Evolutionary conservation across 805 yeast species (phyloP).

Genomic region (Starmerella bombicola): DNA sequence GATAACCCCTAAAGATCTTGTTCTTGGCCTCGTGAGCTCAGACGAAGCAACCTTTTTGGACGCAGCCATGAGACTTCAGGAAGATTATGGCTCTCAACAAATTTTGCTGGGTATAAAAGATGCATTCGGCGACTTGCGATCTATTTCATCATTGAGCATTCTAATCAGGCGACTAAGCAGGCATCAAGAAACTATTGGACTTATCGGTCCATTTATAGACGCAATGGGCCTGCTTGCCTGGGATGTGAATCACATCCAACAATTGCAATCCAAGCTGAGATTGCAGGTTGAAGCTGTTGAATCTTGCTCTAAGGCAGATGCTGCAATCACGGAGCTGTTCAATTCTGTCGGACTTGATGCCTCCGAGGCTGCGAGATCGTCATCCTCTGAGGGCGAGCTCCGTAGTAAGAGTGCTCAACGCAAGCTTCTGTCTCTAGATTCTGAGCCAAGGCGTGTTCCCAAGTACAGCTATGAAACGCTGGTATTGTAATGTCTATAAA

Average conservation of each 20-base stretch:
- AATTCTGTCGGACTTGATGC: conserved; percentile 21
- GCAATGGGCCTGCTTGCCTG: conserved; percentile 62
- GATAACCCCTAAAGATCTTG: conserved; percentile 49
- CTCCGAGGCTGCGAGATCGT: too few relatives aligned
- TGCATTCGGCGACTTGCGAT: conserved; percentile 17
- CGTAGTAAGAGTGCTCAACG: conserved; percentile 6
- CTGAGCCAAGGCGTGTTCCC: conserved; percentile 22
- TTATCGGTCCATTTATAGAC: conserved; percentile 56
- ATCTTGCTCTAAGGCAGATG: conserved; percentile 18
- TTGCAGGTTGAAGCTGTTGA: conserved; percentile 35
- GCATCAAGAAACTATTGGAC: conserved; percentile 43
- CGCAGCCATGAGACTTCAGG: conserved; percentile 50
- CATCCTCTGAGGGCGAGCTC: conserved; percentile 18
- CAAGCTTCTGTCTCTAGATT: background rate
- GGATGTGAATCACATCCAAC: conserved; percentile 39
- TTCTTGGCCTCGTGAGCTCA: conserved; percentile 44
- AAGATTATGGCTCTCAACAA: conserved; percentile 46
- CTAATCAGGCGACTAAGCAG: conserved; percentile 36
- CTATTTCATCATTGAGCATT: conserved; percentile 23
- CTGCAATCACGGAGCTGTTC: conserved; percentile 24
- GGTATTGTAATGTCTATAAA: conserved; percentile 1
- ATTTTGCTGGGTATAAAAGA: conserved; percentile 24
- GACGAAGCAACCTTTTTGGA: conserved; percentile 58
- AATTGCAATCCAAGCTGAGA: conserved; percentile 36
- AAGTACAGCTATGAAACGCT: conserved; percentile 28